These are phyloP conservation scores for Rubus parviflorus DNA, from an alignment of 306 rosid species.

Conservation along the genomic window DNA sequence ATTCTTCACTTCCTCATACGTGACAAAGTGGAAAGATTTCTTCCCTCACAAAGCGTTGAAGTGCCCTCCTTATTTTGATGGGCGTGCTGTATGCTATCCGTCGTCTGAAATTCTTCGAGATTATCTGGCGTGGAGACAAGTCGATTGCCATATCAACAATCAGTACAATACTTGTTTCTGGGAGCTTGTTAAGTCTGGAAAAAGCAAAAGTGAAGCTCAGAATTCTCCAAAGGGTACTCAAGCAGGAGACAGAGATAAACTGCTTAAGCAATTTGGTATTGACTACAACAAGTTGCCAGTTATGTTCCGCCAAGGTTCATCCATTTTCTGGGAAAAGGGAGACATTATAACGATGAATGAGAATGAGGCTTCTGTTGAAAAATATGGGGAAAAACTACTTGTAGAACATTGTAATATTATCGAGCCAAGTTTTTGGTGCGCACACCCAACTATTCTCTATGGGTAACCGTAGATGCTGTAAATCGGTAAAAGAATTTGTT, in stretches of 20 bases:
- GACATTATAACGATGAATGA: slow-evolving; percentile 22
- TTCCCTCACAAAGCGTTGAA: slow-evolving; percentile 51
- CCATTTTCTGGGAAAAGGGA: slow-evolving; percentile 54
- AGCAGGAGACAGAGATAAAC: slow-evolving; percentile 51
- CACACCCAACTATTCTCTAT: slow-evolving; percentile 50
- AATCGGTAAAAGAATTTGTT: neutral
- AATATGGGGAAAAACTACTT: slow-evolving; percentile 31
- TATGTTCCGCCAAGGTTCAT: slow-evolving; percentile 78
- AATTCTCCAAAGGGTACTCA: slow-evolving; percentile 69
- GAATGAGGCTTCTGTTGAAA: slow-evolving; percentile 31
- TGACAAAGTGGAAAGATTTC: slow-evolving; percentile 64
- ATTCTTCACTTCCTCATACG: slow-evolving; percentile 65
- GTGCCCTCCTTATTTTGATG: slow-evolving; percentile 75
- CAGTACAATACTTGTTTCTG: slow-evolving; percentile 90
- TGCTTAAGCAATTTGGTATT: slow-evolving; percentile 60
- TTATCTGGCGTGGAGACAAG: slow-evolving; percentile 91
- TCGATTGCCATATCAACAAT: slow-evolving; percentile 88
- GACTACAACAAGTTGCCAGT: slow-evolving; percentile 57
- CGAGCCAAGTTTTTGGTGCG: slow-evolving; percentile 57
- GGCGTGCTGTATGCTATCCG: slow-evolving; percentile 84
- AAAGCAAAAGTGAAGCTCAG: slow-evolving; percentile 75
- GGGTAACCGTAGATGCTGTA: neutral
- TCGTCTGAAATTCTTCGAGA: slow-evolving; percentile 64
- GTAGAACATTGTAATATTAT: slow-evolving; percentile 63
- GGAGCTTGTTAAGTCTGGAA: slow-evolving; percentile 80